Percentiles rank a stretch among this genome's conserved stretches.
phyloP scores from a whole-genome alignment of 352 stramenopile genomes.

The Peronospora belbahrii region DNA sequence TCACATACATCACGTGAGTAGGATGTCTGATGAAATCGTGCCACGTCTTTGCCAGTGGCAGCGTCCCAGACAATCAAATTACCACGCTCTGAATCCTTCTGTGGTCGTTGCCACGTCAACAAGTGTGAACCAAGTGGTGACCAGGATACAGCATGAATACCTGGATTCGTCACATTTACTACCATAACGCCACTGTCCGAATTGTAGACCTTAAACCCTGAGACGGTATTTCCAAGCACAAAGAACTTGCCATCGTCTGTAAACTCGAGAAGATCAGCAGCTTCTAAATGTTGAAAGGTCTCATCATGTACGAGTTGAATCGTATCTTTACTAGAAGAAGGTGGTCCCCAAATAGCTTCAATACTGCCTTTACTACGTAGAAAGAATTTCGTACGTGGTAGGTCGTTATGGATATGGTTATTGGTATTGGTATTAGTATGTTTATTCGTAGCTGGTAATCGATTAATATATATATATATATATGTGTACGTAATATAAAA shows the following conservation, averaged over 20 bases:
- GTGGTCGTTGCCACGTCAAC: constrained; percentile 82
- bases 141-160: constrained; percentile 73
- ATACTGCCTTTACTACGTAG: constrained; percentile 66
- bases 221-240: constrained; percentile 50
- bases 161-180: constrained; percentile 55
- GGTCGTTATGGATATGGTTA: too few relatives aligned
- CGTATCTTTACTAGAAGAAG: constrained; percentile 40
- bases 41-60: constrained; percentile 42
- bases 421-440: too few relatives aligned
- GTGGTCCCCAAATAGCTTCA: constrained; percentile 69
- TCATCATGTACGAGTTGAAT: constrained; percentile 49
- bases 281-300: constrained; percentile 30
- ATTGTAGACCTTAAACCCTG: constrained; percentile 59
- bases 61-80: constrained; percentile 85
- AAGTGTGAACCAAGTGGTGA: constrained; percentile 76
- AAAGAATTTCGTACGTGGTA: constrained; percentile 76
- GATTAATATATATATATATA: too few relatives aligned
- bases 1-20: constrained; percentile 71
- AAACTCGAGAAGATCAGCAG: constrained; percentile 69
- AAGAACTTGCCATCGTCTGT: constrained; percentile 56
- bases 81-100: constrained; percentile 58
- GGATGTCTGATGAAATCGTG: constrained; percentile 81
- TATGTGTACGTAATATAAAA: too few relatives aligned
- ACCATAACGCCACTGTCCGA: constrained; percentile 58
- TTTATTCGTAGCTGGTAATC: too few relatives aligned